Base-by-base conservation (phyloP, 306 rosid species). In the Dalbergia cultrata region DNA sequence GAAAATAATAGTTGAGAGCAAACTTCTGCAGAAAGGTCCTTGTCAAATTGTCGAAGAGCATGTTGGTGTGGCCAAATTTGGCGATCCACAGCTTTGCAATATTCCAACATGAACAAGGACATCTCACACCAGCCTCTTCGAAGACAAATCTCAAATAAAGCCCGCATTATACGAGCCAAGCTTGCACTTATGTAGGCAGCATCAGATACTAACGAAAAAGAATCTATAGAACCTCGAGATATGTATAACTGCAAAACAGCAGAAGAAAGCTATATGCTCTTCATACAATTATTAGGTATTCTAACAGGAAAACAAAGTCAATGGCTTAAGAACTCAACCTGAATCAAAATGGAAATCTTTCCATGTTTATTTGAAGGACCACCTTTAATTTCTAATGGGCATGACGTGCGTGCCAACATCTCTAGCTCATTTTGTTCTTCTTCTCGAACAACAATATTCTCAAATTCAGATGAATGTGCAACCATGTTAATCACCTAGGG, bases 341-440 rank as follows among this genome's bases (percentile, higher is more conserved):
- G 99, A 78, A 95, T 95, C 73, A 95, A 90, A 83, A 95, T 86
- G 77, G 99, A 91, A 81, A 95, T 95, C 83, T 95, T 95, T 86
- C 99, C 99, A 84, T 93, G 90, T 84, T 95, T 95, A 76, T 89
- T 91, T 67, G 97, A 93, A 73, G 97, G 97, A 82, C 99, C 99
- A 57, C 97, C 99, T 88, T 84, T 95, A 60, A 93, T 85, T 83
- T 95, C 97, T 83, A 95, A 70, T 43, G 97, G 97, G 57, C 99
- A 95, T 33, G 95, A 87, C 62, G 84, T 22, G 13, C 97, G 90
- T 45, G 81, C 93, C 87, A 93, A 84, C 81, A 7, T 90, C 91
- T 95, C 99, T 77, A 95, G 90, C 86, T 95, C 99, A 88, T 90
- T 88, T 54, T 93, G 99, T 71, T 95, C 99, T 91, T 95, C 99